Conservation (phyloP, 2,329 filamentous ascomycete genomes). For the Simplicillium aogashimaense region DNA sequence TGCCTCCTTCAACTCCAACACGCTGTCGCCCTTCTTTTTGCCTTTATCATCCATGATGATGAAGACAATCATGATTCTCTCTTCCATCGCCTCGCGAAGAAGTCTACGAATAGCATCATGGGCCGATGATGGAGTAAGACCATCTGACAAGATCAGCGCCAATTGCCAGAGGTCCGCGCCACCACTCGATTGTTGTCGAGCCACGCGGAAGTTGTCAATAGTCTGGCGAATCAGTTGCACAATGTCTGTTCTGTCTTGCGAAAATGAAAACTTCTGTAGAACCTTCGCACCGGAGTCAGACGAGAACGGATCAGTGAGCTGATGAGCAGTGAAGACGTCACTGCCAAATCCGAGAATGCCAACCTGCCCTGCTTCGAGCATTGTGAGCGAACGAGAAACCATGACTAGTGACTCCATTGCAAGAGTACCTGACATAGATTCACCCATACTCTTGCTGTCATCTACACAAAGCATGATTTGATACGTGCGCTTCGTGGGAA, state of each 20-base stretch:
- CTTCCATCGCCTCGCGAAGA: slow-evolving; percentile 79
- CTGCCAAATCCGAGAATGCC: slow-evolving; percentile 83
- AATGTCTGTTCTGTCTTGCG: slow-evolving; percentile 80
- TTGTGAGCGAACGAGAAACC: slow-evolving; percentile 74
- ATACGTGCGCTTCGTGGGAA: slow-evolving; percentile 89
- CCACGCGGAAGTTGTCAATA: slow-evolving; percentile 72
- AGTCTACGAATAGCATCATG: slow-evolving; percentile 76
- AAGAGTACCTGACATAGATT: slow-evolving; percentile 62
- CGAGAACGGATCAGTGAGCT: slow-evolving; percentile 73
- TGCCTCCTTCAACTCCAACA: slow-evolving; percentile 82
- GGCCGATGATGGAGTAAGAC: slow-evolving; percentile 71
- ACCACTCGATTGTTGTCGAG: slow-evolving; percentile 49
- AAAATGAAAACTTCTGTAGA: slow-evolving; percentile 76
- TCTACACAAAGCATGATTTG: slow-evolving; percentile 97
- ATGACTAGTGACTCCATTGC: slow-evolving; percentile 93
- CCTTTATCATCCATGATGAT: slow-evolving; percentile 74
- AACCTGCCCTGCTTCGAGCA: slow-evolving; percentile 94
- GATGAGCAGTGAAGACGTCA: slow-evolving; percentile 74
- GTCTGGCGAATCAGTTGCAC: slow-evolving; percentile 65
- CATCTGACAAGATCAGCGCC: slow-evolving; percentile 85
- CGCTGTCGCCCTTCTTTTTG: slow-evolving; percentile 47
- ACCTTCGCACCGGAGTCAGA: slow-evolving; percentile 69
- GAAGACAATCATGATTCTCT: slow-evolving; percentile 96
- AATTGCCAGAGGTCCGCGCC: slow-evolving; percentile 84
- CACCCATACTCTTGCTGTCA: slow-evolving; percentile 89